phyloP scores from a whole-genome alignment of 192 early-diverging fungal species.

The Phlyctochytrium planicorne region DNA sequence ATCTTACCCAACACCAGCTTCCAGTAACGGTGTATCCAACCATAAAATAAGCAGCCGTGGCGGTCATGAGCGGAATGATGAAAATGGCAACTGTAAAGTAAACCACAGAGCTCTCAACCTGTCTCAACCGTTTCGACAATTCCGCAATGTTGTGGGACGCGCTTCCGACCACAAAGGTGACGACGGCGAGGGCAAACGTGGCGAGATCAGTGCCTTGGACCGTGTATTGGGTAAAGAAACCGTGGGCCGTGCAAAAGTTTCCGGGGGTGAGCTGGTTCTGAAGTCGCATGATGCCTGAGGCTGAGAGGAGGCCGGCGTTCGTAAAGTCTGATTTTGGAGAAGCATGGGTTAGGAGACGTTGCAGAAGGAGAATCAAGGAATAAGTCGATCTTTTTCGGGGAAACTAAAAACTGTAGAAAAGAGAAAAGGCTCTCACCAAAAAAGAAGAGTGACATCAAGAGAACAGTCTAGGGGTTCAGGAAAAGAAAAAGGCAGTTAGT shows the following conservation, averaged over 20 bases:
- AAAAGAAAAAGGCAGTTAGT: no score
- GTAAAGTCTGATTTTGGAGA: no score
- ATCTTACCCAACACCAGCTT: neutral
- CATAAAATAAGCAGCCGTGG: neutral
- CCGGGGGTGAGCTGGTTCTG: no score
- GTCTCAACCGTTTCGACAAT: neutral
- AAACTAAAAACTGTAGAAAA: no score
- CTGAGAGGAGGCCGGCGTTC: no score
- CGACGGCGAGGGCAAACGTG: neutral
- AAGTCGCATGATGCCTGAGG: neutral
- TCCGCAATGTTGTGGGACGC: neutral
- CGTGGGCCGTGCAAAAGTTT: neutral
- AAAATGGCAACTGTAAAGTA: slow-evolving; percentile 1
- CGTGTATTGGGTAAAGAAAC: neutral
- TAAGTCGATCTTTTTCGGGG: no score
- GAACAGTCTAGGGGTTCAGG: no score
- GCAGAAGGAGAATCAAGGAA: neutral
- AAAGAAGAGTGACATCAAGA: no score
- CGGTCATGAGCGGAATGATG: neutral
- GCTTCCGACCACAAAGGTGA: neutral
- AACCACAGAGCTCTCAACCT: neutral
- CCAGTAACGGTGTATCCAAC: neutral
- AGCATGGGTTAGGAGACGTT: no score
- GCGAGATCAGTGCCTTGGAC: neutral
- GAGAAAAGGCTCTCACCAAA: no score